Evolutionary conservation across 176 grass and related monocot genomes (phyloP), one percentile per base, ranked within the genome.

Genomic region (Sorghum bicolor): DNA sequence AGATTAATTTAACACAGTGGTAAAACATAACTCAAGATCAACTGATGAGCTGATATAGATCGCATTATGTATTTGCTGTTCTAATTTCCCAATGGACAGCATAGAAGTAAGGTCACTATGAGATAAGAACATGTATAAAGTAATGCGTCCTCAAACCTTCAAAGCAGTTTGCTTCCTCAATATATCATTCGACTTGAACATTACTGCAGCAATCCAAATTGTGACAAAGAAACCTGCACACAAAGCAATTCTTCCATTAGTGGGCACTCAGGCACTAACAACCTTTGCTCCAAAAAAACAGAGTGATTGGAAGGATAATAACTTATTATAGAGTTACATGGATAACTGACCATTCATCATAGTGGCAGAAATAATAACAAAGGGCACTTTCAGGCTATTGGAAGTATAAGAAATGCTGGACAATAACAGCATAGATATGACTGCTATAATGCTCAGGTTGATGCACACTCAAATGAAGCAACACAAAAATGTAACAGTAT

Each of bases 151-250:
- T 83, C 78, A 38, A 69, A 96, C 93, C 96, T 99, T 99, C 37
- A 99, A 88, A 86, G 96, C 91, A 84, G 96, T 99, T 86, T 99
- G 96, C 76, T 94, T 99, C 86, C 77, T 86, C 80, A 99, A 87
- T 77, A 96, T 92, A 90, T 99, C 96, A 83, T 99, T 99, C 40
- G 96, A 99, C 83, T 94, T 99, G 88, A 99, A 99, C 96, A 99
- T 96, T 76, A 99, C 92, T 74, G 85, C 91, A 75, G 91, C 91
- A 90, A 99, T 93, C 93, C 96, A 96, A 88, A 96, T 96, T 33
- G 96, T 96, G 67, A 99, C 77, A 77, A 95, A 99, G 88, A 99
- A 99, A 90, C 96, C 93, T 99, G 84, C 78, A 87, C 6, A 83
- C 28, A 70, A 86, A 88, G 19, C 74, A 86, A 53, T 63, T 43